A percentile compares a stretch with the other conserved stretches of the same genome.
Evolutionary conservation across 257 asterid species (phyloP).

Genomic region (Solanum arcanum): DNA sequence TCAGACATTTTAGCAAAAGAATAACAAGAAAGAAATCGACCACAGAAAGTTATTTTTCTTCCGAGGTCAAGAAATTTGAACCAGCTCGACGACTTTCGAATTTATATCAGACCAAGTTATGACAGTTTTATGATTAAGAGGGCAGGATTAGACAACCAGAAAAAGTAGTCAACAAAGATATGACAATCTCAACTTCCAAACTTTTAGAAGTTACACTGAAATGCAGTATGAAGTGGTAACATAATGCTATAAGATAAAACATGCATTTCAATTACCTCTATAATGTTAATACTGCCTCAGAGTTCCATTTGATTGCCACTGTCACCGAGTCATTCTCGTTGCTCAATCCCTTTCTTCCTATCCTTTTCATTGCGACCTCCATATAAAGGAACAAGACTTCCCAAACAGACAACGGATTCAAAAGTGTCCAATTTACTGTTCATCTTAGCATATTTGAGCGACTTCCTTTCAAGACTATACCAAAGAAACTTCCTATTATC

Average conservation of each 20-base stretch:
- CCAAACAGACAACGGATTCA: conserved; percentile 20
- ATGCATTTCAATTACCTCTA: not conserved
- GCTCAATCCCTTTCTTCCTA: not conserved
- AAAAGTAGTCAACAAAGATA: not conserved
- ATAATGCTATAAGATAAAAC: not conserved
- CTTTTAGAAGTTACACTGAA: not conserved
- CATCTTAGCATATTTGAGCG: not conserved
- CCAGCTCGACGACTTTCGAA: not conserved
- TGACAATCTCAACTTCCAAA: not conserved
- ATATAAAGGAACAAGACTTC: conserved; percentile 21
- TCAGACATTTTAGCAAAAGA: not conserved
- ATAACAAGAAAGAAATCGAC: not conserved
- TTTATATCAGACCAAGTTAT: not conserved
- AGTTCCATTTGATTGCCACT: not conserved
- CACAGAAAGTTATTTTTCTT: not conserved
- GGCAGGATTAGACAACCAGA: not conserved
- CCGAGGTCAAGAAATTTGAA: not conserved
- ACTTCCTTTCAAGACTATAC: conserved; percentile 19
- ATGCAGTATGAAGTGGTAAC: not conserved
- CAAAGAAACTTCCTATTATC: conserved; percentile 20
- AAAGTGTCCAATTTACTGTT: conserved; percentile 10
- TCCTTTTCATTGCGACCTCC: not conserved
- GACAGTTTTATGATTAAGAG: not conserved
- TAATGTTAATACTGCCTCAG: not conserved
- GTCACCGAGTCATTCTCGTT: conserved; percentile 32